Base-by-base conservation (phyloP, 2,329 filamentous ascomycete genomes). In the Aspergillus sp. region DNA sequence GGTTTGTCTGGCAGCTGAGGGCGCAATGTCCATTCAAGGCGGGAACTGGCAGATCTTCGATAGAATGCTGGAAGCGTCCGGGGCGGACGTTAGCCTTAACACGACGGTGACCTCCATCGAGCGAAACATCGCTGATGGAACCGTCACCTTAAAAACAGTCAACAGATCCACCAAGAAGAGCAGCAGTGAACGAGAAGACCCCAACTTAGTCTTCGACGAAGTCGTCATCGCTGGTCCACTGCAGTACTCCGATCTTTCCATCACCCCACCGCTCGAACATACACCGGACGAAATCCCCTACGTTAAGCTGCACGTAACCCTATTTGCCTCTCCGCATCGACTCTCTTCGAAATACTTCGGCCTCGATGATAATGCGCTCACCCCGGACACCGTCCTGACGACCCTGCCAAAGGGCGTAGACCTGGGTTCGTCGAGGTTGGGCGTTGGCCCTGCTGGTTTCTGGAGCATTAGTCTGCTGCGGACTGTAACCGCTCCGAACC, bases 41-140 rank as follows among this genome's bases (percentile, higher is more conserved):
- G 93, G 93, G 1, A 98, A 97, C 65, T 97, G 90, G 89, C 82
- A 81, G 57, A 95, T 98, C 46, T 98, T 98, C 61, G 77, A 83
- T n/a, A 71, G 76, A 40, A 94, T 96, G 85, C 71, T 91, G 1
- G 73, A 78, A 34, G 69, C 73, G 0, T 84, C 87, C 1, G 70
- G 75, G 3, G 82, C 86, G 0, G 66, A 72, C 0, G 54, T 90
- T 4, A 70, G 73, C 35, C 71, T 86, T 27, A 85, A 90, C 57
- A 86, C 84, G 0, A 74, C 79, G 0, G 84, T 96, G 1, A 73
- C 75, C 0, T 72, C 71, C 3, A 79, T 94, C 43, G 63, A 69
- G 62, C 48, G 66, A 60, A 49, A 58, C 10, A 48, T 58, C 0
- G 12, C 6, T 26, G 55, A 67, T 1, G 64, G 70, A 30, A 65